phyloP scores from a whole-genome alignment of 495 filamentous ascomycete species.

The Penicillium tannophilum region DNA sequence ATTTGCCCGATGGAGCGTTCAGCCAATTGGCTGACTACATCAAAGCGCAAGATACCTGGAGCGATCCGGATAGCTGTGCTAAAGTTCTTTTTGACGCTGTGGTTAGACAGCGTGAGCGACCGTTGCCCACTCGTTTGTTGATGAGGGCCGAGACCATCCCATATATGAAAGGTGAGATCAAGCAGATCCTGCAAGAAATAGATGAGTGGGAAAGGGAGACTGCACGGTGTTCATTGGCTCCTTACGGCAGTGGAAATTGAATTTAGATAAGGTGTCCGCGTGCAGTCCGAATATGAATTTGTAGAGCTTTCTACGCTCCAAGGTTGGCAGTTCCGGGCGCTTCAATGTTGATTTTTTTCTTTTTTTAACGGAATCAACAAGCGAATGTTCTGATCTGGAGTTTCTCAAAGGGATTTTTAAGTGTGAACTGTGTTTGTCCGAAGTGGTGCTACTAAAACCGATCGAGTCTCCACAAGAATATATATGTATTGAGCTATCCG shows the following conservation, averaged over 20 bases:
- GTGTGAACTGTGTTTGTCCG: too few relatives aligned
- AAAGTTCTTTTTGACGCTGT: constrained; percentile 24
- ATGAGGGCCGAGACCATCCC: constrained; percentile 27
- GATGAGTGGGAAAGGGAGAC: constrained; percentile 25
- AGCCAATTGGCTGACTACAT: constrained; percentile 24
- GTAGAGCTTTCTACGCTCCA: background rate
- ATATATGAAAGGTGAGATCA: constrained; percentile 19
- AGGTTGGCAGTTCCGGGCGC: too few relatives aligned
- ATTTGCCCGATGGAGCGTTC: constrained; percentile 15
- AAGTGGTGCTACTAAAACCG: too few relatives aligned
- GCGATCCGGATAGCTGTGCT: constrained; percentile 28
- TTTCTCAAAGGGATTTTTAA: too few relatives aligned
- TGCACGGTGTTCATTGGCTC: constrained; percentile 18
- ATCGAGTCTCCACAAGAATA: too few relatives aligned
- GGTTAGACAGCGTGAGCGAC: constrained; percentile 13
- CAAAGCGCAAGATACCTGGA: constrained; percentile 20
- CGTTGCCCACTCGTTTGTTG: constrained; percentile 24
- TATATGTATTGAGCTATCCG: too few relatives aligned
- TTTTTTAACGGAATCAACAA: too few relatives aligned
- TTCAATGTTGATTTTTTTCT: too few relatives aligned
- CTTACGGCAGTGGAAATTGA: background rate
- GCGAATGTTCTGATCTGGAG: too few relatives aligned
- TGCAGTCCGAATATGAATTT: background rate
- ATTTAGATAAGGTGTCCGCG: background rate
- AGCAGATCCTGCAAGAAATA: constrained; percentile 23